Evolutionary conservation across 306 rosid genomes (phyloP).

Genomic region (Pterocarpus macrocarpus): DNA sequence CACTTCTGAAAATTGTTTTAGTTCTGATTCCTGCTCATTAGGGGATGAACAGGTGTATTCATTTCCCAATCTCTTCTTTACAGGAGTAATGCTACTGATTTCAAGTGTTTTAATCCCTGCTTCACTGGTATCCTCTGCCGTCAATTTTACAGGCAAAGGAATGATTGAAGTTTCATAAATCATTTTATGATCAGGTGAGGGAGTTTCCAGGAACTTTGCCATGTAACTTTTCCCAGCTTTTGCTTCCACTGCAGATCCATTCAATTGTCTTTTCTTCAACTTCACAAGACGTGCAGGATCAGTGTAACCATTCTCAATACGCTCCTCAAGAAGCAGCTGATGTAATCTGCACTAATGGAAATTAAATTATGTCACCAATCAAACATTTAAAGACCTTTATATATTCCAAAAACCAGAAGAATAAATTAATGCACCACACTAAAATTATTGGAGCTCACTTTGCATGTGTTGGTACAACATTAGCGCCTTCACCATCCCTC

Average conservation of each 20-base stretch:
- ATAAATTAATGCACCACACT: conserved; percentile 40
- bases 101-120: conserved; percentile 81
- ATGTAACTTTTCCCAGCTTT: conserved; percentile 85
- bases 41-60: conserved; percentile 64
- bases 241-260: conserved; percentile 62
- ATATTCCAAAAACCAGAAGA: conserved; percentile 37
- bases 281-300: conserved; percentile 86
- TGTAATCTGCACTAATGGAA: conserved; percentile 75
- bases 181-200: conserved; percentile 75
- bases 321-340: conserved; percentile 93
- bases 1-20: conserved; percentile 55
- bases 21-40: conserved; percentile 54
- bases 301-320: conserved; percentile 75
- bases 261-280: conserved; percentile 88
- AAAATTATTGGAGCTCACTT: conserved; percentile 70
- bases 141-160: conserved; percentile 55
- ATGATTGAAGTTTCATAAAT: conserved; percentile 71
- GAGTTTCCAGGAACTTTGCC: conserved; percentile 79
- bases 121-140: conserved; percentile 62
- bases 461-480: conserved; percentile 72
- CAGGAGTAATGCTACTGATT: conserved; percentile 73
- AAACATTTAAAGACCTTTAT: conserved; percentile 44
- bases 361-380: conserved; percentile 46
- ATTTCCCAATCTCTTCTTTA: conserved; percentile 56
- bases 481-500: conserved; percentile 88